Evolutionary conservation across 768 basidiomycete genomes (phyloP).

Genomic region (Pholiota microspora): DNA sequence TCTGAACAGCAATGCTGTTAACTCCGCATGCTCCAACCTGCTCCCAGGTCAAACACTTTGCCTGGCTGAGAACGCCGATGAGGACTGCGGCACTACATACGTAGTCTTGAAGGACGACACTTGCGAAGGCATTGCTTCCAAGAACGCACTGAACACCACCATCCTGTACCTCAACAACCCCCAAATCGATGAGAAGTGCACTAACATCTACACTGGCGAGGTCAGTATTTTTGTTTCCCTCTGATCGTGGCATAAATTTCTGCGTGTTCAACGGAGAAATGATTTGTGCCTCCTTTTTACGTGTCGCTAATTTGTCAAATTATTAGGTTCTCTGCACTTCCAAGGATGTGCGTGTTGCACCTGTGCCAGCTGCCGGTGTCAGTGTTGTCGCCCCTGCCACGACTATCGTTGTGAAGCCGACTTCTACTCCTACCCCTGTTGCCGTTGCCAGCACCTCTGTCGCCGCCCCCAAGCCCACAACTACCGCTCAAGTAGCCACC

Average conservation of each 20-base stretch:
- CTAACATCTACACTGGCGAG: conserved; percentile 59
- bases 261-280: not conserved
- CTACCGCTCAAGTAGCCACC: conserved; percentile 3
- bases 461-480: conserved; percentile 3
- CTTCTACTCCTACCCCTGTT: not conserved
- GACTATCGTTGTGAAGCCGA: conserved; percentile 7
- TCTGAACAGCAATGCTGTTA: conserved; percentile 47
- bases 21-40: conserved; percentile 57
- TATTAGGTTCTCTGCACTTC: conserved; percentile 25
- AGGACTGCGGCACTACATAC: conserved; percentile 54
- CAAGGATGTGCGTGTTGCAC: conserved; percentile 21
- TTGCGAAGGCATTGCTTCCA: conserved; percentile 42
- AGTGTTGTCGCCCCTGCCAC: conserved; percentile 16
- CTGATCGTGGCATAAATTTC: too few relatives aligned
- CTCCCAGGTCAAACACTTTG: conserved; percentile 48
- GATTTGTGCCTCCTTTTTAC: not conserved
- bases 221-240: conserved; percentile 29
- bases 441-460: conserved; percentile 3
- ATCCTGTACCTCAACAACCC: conserved; percentile 64
- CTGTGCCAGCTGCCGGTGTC: conserved; percentile 22
- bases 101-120: conserved; percentile 47
- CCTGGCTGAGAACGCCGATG: conserved; percentile 45
- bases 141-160: conserved; percentile 39
- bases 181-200: conserved; percentile 50
- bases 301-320: not conserved